Evolutionary conservation across 2,329 filamentous ascomycete species (phyloP).

Genomic region (Pseudocercospora cruenta): DNA sequence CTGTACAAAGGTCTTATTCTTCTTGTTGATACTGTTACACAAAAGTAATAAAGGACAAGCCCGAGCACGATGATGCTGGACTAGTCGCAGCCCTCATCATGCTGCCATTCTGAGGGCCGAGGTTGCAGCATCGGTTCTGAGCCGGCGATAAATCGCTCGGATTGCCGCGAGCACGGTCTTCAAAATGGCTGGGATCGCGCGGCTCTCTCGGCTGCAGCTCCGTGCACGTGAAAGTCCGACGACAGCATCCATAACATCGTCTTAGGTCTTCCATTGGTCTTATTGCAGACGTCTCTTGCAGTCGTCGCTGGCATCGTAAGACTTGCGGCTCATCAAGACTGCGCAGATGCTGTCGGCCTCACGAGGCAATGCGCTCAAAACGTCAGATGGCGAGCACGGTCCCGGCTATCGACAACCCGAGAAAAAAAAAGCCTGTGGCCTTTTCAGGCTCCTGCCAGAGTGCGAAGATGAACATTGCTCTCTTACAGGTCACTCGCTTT

Average conservation of each 20-base stretch:
- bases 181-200: neutral
- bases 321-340: too few relatives aligned
- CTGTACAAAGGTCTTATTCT: neutral
- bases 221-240: neutral
- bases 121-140: neutral
- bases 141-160: neutral
- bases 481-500: too few relatives aligned
- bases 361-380: too few relatives aligned
- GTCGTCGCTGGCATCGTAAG: too few relatives aligned
- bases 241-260: neutral
- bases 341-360: too few relatives aligned
- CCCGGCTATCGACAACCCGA: too few relatives aligned
- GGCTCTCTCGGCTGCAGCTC: neutral
- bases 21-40: neutral
- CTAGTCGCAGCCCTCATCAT: neutral
- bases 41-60: neutral
- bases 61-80: constrained; percentile 7
- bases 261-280: too few relatives aligned
- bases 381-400: too few relatives aligned
- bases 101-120: neutral
- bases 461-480: too few relatives aligned
- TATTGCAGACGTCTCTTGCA: too few relatives aligned
- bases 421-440: too few relatives aligned
- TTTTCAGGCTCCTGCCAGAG: too few relatives aligned
- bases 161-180: neutral